Evolutionary conservation across 495 filamentous ascomycete genomes (phyloP).

Genomic region (Evernia prunastri): DNA sequence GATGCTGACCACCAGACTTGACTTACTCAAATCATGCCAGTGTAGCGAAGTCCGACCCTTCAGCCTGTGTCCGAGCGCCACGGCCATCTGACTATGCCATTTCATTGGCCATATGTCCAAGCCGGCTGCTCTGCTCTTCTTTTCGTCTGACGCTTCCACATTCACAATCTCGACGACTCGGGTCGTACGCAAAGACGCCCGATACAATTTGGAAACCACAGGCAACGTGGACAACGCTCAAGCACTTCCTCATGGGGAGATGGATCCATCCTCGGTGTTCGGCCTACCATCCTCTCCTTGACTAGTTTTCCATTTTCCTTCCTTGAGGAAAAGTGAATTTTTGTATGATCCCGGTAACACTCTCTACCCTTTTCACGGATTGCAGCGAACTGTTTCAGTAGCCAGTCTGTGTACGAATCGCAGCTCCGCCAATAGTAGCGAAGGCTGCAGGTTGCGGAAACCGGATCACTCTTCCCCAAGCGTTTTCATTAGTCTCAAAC

Average conservation of each 20-base stretch:
- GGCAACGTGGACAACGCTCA: neutral
- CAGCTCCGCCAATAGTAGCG: neutral
- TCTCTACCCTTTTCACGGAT: too few species aligned
- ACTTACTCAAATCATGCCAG: neutral
- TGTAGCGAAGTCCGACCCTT: neutral
- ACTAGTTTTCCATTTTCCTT: neutral
- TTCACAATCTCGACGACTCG: neutral
- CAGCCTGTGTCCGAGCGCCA: neutral
- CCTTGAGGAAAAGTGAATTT: neutral
- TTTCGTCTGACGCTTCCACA: neutral
- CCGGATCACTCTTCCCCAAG: neutral
- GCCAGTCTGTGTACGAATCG: neutral
- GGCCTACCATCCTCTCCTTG: neutral
- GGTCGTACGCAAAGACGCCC: neutral
- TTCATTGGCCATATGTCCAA: neutral
- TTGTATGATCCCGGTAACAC: neutral
- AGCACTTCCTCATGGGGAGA: neutral
- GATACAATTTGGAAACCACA: too few species aligned
- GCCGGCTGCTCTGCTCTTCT: neutral
- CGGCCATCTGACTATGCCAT: too few species aligned
- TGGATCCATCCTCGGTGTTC: too few species aligned
- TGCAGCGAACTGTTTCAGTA: neutral
- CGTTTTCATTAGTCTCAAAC: neutral
- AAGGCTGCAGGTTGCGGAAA: neutral
- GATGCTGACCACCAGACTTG: neutral